Conservation (phyloP, 768 basidiomycete species). For the Lactarius deliciosus region DNA sequence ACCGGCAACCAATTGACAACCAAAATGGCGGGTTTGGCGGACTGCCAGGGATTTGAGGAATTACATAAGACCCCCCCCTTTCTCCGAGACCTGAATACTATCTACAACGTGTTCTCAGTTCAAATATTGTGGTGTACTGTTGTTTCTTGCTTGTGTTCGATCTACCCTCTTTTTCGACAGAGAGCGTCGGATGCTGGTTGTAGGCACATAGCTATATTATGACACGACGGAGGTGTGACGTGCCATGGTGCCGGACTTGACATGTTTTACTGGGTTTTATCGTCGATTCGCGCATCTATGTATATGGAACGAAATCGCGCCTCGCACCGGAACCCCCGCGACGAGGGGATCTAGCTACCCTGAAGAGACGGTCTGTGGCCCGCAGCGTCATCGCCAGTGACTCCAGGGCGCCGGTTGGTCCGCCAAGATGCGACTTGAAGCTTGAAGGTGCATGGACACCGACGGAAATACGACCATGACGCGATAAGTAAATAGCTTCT, state of each 20-base stretch:
- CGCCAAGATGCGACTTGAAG: neutral
- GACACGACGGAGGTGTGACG: neutral
- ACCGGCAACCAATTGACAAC: neutral
- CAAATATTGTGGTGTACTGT: neutral
- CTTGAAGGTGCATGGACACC: neutral
- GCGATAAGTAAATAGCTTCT: too few relatives aligned
- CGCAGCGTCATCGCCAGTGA: too few relatives aligned
- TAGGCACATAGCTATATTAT: neutral
- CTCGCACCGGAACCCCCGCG: too few relatives aligned
- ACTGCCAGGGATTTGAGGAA: constrained; percentile 25
- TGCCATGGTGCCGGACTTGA: neutral
- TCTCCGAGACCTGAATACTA: neutral
- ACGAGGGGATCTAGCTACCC: too few relatives aligned
- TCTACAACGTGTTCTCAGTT: neutral
- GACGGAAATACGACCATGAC: too few relatives aligned
- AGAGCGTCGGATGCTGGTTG: neutral
- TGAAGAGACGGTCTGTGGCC: too few relatives aligned
- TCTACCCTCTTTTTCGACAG: neutral
- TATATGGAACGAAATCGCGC: neutral
- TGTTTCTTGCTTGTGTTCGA: neutral
- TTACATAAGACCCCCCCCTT: neutral
- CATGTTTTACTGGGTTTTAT: neutral
- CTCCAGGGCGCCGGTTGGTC: too few relatives aligned
- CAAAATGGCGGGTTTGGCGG: neutral
- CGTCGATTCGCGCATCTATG: neutral